A percentile compares a stretch with the other conserved stretches of the same genome.
Conservation (phyloP, 176 grass and related monocot species). For the Avena sativa region DNA sequence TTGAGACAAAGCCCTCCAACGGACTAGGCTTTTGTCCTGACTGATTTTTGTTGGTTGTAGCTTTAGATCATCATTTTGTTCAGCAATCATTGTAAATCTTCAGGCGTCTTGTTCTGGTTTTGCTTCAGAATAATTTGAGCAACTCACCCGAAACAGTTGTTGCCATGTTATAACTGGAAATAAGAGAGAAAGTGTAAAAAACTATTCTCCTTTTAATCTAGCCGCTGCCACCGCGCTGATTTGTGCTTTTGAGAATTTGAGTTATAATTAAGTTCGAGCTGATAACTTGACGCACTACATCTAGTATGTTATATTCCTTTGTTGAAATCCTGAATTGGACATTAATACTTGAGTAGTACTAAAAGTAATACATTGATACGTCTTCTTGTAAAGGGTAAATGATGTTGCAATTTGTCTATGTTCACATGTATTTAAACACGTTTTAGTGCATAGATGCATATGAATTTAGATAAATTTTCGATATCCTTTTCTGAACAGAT, state of each 20-base stretch:
- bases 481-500: no score
- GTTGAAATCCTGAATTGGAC: not conserved
- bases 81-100: slow-evolving; percentile 31
- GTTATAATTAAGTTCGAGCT: not conserved
- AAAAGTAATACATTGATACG: not conserved
- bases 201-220: slow-evolving; percentile 9
- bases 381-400: not conserved
- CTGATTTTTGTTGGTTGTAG: slow-evolving; percentile 38
- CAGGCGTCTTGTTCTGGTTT: slow-evolving; percentile 9
- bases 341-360: not conserved
- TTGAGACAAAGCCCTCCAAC: not conserved
- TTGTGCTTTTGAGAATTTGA: not conserved
- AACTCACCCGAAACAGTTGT: slow-evolving; percentile 16
- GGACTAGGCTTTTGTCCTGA: slow-evolving; percentile 49
- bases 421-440: no score
- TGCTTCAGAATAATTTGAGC: slow-evolving; percentile 30
- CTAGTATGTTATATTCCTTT: not conserved
- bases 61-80: slow-evolving; percentile 55
- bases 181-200: slow-evolving; percentile 38
- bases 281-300: not conserved
- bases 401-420: no score
- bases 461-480: no score
- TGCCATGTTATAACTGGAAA: slow-evolving; percentile 47
- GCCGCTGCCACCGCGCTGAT: not conserved
- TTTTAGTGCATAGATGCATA: no score